These are phyloP conservation scores for Pseudogymnoascus sp. DNA, from an alignment of 2,329 filamentous ascomycete species.

Conservation along the genomic window DNA sequence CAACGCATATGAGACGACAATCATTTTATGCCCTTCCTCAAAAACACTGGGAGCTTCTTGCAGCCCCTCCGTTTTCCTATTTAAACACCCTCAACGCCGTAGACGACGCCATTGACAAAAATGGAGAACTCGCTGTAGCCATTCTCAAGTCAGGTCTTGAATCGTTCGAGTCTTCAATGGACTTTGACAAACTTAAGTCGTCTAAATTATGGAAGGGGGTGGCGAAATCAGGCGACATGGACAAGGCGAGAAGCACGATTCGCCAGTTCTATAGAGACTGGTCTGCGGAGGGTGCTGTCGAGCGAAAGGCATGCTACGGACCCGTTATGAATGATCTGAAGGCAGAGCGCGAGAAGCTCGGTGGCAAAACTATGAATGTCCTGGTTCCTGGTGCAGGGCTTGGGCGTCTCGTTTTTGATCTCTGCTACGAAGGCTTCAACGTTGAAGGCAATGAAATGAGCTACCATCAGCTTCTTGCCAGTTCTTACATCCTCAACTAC, in stretches of 20 bases:
- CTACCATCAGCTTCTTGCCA: constrained; percentile 90
- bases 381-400: constrained; percentile 86
- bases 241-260: constrained; percentile 87
- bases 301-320: constrained; percentile 69
- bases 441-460: constrained; percentile 93
- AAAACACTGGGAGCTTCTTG: constrained; percentile 74
- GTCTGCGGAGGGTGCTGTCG: constrained; percentile 66
- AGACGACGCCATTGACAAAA: constrained; percentile 82
- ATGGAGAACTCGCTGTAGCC: constrained; percentile 71
- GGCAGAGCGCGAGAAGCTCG: constrained; percentile 32
- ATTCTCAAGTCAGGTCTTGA: constrained; percentile 65
- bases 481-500: constrained; percentile 65
- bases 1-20: constrained; percentile 82
- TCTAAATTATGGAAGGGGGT: constrained; percentile 57
- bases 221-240: constrained; percentile 67
- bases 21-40: constrained; percentile 87
- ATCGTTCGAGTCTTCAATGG: constrained; percentile 45
- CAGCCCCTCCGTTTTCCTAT: constrained; percentile 72
- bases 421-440: constrained; percentile 63
- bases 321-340: constrained; percentile 63
- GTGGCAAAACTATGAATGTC: constrained; percentile 43
- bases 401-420: constrained; percentile 80
- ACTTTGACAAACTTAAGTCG: constrained; percentile 10
- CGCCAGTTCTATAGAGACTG: constrained; percentile 94
- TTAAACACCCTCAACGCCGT: constrained; percentile 69